phyloP scores from a whole-genome alignment of 2,329 filamentous ascomycete genomes.

The Talaromyces sp. region DNA sequence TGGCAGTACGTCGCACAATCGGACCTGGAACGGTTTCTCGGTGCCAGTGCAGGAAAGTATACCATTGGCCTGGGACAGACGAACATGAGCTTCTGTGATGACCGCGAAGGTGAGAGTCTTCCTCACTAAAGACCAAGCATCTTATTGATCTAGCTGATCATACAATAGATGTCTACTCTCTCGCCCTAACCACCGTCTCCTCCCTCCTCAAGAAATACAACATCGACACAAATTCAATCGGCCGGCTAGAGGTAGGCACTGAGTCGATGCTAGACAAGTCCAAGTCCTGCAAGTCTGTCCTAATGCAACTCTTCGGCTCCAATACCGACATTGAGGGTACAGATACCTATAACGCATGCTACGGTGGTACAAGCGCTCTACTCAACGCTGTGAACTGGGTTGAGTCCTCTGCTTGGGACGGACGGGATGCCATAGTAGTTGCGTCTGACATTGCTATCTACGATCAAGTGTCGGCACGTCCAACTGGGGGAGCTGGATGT shows the following conservation, averaged over 20 bases:
- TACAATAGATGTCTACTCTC: background rate
- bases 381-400: slow-evolving; percentile 79
- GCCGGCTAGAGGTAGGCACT: slow-evolving; percentile 77
- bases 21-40: background rate
- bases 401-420: slow-evolving; percentile 31
- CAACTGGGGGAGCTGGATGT: slow-evolving; percentile 74
- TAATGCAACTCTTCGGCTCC: slow-evolving; percentile 79
- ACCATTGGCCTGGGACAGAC: slow-evolving; percentile 7
- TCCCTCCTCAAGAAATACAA: slow-evolving; percentile 65
- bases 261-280: slow-evolving; percentile 82
- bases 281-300: slow-evolving; percentile 79
- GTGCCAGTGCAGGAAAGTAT: background rate
- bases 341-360: slow-evolving; percentile 79
- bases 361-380: slow-evolving; percentile 77
- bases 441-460: slow-evolving; percentile 79
- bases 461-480: slow-evolving; percentile 75
- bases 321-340: slow-evolving; percentile 79
- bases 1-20: slow-evolving; percentile 3
- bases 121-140: background rate
- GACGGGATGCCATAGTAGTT: slow-evolving; percentile 74
- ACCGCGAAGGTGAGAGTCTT: slow-evolving; percentile 2
- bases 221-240: slow-evolving; percentile 73
- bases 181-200: slow-evolving; percentile 66
- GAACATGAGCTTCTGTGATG: slow-evolving; percentile 9
- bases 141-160: too few relatives aligned